These are phyloP conservation scores for Hypoxylon sp. DNA, from an alignment of 2,329 filamentous ascomycete species.

Conservation along the genomic window DNA sequence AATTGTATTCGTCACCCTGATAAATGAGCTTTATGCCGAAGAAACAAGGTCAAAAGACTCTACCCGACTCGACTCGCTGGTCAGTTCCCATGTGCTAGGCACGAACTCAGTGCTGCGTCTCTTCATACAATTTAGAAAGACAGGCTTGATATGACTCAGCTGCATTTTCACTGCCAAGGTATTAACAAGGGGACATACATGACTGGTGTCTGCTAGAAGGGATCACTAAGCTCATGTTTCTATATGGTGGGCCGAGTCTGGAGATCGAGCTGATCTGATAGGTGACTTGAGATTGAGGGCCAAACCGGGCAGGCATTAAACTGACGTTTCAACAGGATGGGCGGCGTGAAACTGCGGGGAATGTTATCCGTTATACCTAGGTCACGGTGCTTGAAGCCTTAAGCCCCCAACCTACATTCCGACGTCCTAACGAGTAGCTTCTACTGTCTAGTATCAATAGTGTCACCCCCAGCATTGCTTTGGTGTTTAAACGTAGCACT, in stretches of 20 bases:
- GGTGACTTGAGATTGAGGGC: not conserved
- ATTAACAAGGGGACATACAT: not conserved
- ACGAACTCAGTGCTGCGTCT: slow-evolving; percentile 7
- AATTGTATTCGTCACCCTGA: slow-evolving; percentile 16
- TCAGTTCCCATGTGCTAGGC: slow-evolving; percentile 8
- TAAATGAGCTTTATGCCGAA: slow-evolving; percentile 20
- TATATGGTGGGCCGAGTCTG: not conserved
- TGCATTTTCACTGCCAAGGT: not conserved
- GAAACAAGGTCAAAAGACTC: slow-evolving; percentile 22
- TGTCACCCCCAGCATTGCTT: slow-evolving; percentile 18
- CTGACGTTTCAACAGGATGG: not conserved
- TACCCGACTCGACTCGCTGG: slow-evolving; percentile 1
- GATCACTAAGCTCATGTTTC: not conserved
- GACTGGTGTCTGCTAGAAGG: not conserved
- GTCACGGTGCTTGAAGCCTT: not conserved
- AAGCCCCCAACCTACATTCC: not conserved
- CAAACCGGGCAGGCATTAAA: not conserved
- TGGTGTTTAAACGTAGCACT: slow-evolving; percentile 16
- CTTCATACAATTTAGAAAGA: not conserved
- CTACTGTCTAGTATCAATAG: slow-evolving; percentile 6
- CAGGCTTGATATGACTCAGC: not conserved
- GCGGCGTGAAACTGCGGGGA: slow-evolving; percentile 5
- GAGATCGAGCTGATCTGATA: slow-evolving; percentile 9
- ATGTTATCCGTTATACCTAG: not conserved
- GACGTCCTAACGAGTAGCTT: slow-evolving; percentile 13